Percentiles rank a stretch among this genome's conserved stretches.
Conservation (phyloP, 2,329 filamentous ascomycete species). For the Claviceps lovelessii region DNA sequence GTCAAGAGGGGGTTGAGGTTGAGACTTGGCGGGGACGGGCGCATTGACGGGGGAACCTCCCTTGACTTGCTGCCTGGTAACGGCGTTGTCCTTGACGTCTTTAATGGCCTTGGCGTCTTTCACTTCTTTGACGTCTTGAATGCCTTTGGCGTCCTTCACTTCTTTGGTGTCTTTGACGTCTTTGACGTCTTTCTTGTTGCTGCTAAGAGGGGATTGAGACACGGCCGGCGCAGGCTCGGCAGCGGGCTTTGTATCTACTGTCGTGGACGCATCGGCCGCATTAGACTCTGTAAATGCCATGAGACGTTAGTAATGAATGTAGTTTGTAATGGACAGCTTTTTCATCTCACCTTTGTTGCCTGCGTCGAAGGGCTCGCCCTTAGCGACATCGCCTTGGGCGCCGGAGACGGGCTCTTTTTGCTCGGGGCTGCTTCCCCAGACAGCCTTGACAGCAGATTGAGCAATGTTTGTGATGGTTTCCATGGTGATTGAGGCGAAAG, state of each 20-base stretch:
- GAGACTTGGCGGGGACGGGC: background rate
- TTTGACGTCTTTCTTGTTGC: background rate
- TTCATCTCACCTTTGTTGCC: constrained; percentile 49
- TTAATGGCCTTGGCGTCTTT: too few relatives aligned
- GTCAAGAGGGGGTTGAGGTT: constrained; percentile 4
- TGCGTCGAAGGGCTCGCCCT: constrained; percentile 61
- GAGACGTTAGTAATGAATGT: background rate
- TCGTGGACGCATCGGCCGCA: background rate
- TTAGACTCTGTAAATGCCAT: background rate
- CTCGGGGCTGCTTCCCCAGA: constrained; percentile 28
- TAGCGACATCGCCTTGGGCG: constrained; percentile 48
- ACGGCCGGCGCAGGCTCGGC: background rate
- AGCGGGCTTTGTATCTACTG: background rate
- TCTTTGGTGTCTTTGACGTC: background rate
- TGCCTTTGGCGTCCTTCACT: background rate
- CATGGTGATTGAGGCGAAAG: constrained; percentile 28
- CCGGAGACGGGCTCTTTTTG: constrained; percentile 58
- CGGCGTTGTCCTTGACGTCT: background rate
- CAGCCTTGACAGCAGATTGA: constrained; percentile 24
- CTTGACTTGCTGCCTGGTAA: background rate
- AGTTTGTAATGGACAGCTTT: background rate
- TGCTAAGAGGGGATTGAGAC: too few relatives aligned
- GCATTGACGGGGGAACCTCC: background rate
- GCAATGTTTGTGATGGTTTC: constrained; percentile 47
- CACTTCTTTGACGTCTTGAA: too few relatives aligned